Evolutionary conservation across 2,329 filamentous ascomycete species (phyloP).

Genomic region (Fusarium albosuccineum): DNA sequence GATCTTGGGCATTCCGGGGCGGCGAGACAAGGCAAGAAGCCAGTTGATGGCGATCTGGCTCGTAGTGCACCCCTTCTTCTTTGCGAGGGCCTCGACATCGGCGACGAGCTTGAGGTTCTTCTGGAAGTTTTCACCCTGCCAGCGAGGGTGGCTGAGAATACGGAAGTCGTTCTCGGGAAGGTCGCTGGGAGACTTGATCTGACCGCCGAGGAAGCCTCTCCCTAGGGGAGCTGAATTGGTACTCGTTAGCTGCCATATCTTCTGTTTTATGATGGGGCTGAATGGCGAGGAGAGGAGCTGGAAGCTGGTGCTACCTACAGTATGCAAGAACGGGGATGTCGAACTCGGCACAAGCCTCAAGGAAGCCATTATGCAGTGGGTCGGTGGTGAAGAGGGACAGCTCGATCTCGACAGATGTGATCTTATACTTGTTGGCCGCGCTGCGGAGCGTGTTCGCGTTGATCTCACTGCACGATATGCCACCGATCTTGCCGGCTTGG

Average conservation of each 20-base stretch:
- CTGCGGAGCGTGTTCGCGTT: constrained; percentile 59
- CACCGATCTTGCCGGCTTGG: constrained; percentile 61
- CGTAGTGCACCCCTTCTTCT: constrained; percentile 69
- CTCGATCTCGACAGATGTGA: constrained; percentile 64
- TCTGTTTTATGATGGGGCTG: constrained; percentile 13
- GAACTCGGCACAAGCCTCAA: constrained; percentile 68
- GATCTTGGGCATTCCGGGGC: constrained; percentile 67
- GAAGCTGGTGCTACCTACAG: constrained; percentile 48
- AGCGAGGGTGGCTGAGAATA: constrained; percentile 63
- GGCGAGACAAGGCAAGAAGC: constrained; percentile 64
- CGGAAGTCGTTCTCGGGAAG: constrained; percentile 65
- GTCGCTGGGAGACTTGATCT: constrained; percentile 66
- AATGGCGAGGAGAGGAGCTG: not conserved
- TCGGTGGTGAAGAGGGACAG: constrained; percentile 61
- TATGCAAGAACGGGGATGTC: constrained; percentile 77
- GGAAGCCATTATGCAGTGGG: constrained; percentile 60
- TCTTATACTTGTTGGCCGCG: constrained; percentile 56
- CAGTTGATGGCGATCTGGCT: constrained; percentile 77
- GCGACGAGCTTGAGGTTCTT: constrained; percentile 73
- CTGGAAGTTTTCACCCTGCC: constrained; percentile 71
- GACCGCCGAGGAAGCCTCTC: constrained; percentile 64
- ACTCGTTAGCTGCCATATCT: constrained; percentile 16
- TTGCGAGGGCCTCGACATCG: constrained; percentile 68
- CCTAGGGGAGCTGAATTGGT: constrained; percentile 58
- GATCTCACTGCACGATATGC: constrained; percentile 62